Percentiles rank a stretch among this genome's conserved stretches.
These are phyloP conservation scores for Talaromyces sp. DNA, from an alignment of 2,329 filamentous ascomycete species.

Conservation along the genomic window DNA sequence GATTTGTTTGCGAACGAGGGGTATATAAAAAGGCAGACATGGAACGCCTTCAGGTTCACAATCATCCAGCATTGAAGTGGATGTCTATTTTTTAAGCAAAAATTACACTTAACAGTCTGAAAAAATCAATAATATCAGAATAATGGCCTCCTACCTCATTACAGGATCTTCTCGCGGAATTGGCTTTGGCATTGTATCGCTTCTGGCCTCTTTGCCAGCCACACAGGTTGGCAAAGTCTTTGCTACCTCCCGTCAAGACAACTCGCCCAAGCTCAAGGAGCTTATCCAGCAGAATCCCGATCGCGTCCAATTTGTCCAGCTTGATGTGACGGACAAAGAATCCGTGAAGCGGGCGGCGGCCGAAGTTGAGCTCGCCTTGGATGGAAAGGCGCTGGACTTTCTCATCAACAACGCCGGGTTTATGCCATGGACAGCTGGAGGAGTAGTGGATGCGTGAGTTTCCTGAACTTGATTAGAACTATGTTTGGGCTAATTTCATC, in stretches of 20 bases:
- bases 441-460: neutral
- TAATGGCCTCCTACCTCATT: conserved; percentile 5
- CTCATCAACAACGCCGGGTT: conserved; percentile 8
- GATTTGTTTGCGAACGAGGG: neutral
- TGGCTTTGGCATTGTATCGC: neutral
- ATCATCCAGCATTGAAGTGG: neutral
- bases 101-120: neutral
- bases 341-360: neutral
- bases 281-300: neutral
- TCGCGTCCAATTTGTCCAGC: neutral
- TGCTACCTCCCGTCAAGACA: neutral
- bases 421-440: neutral
- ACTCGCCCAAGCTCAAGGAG: neutral
- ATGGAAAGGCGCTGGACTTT: neutral
- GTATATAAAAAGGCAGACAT: neutral
- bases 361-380: neutral
- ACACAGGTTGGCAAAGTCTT: neutral
- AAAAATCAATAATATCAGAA: neutral
- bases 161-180: conserved; percentile 2
- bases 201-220: neutral
- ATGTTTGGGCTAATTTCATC: conserved; percentile 6
- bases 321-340: neutral
- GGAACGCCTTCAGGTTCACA: neutral
- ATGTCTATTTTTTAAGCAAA: neutral
- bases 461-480: too few relatives aligned